Evolutionary conservation across 495 filamentous ascomycete species (phyloP), one percentile per base, ranked within the genome.

Genomic region (Ascodesmis nigricans): DNA sequence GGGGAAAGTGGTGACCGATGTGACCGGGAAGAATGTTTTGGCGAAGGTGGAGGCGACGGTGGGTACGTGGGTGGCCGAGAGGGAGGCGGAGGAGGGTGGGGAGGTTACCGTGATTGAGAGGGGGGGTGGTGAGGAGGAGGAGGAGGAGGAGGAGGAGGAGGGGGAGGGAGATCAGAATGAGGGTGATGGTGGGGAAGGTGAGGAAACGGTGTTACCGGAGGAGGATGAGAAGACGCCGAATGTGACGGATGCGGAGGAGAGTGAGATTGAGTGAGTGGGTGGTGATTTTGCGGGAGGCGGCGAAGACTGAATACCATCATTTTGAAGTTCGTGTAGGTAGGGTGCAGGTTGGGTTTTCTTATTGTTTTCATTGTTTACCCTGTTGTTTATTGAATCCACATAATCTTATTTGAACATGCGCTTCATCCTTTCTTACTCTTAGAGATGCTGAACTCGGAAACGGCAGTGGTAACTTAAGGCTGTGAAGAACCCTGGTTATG

Each of bases 21-120:
- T 78, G 1, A 64, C 75, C 5, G 62, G 72, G 32, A 62, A 73
- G 5, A 87, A 83, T 38, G 68, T 75, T 0, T 58, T 91, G 3
- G 75, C 72, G 52, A 91, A 84, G 53, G 64, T 80, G 31, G 76
- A 83, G 45, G 67, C 75, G 45, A 56, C 48, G 21, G 54, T 74
- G 0, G 65, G 63, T 29, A 73, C 71, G 55, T 69, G 71, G 26
- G 63, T 70, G 28, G 67, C 68, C 31, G 47, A 53, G n/a, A 52
- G 69, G 8, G 58, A 58, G 13, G 59, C 61, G 14, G 53, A 50
- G 3, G 54, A 36, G 2, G 51, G 51, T 29, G 51, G 49, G 8
- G 44, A 38, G 17, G 44, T 56, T 32, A 61, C 59, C 25, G 41
- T 50, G 3, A 58, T 58, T 36, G 45, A 55, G 11, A 50, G 49